Conservation (phyloP, 2,329 filamentous ascomycete genomes). For the Acrocalymma vagum region DNA sequence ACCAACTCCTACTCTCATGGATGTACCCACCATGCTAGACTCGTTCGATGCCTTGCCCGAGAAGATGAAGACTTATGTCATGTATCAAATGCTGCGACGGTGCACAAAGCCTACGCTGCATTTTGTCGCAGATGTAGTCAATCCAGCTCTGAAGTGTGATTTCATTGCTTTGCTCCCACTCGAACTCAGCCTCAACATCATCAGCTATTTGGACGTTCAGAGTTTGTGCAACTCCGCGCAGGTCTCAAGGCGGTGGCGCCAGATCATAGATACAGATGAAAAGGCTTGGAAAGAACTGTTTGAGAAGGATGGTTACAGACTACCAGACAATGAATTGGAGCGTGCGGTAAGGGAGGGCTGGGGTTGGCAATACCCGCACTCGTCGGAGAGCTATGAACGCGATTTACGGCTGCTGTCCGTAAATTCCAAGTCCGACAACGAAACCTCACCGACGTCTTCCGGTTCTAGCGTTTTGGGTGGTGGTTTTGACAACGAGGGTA, state of each 20-base stretch:
- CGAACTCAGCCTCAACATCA: constrained; percentile 86
- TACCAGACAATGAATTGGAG: constrained; percentile 83
- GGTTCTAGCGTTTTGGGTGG: constrained; percentile 21
- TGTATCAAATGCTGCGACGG: constrained; percentile 91
- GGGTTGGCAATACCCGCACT: constrained; percentile 94
- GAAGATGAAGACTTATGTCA: constrained; percentile 93
- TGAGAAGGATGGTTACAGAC: constrained; percentile 79
- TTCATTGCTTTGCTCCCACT: constrained; percentile 84
- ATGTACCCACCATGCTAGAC: constrained; percentile 86
- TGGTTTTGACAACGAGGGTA: constrained; percentile 35
- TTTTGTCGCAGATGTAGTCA: constrained; percentile 88
- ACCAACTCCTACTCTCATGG: constrained; percentile 64
- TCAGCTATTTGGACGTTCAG: constrained; percentile 83
- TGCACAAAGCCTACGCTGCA: constrained; percentile 89
- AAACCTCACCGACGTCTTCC: constrained; percentile 33
- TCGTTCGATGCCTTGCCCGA: constrained; percentile 90
- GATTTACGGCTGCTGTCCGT: constrained; percentile 72
- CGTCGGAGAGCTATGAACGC: constrained; percentile 77
- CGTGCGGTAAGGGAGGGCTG: constrained; percentile 90
- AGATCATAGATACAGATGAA: constrained; percentile 90
- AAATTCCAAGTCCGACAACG: constrained; percentile 51
- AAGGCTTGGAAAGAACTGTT: constrained; percentile 95
- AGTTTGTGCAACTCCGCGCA: constrained; percentile 91
- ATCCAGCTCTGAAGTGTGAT: constrained; percentile 93
- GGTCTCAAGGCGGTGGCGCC: constrained; percentile 93